Evolutionary conservation across 176 grass and related monocot species (phyloP), one percentile per base, ranked within the genome.

Genomic region (Hsuehochloa calcarea): DNA sequence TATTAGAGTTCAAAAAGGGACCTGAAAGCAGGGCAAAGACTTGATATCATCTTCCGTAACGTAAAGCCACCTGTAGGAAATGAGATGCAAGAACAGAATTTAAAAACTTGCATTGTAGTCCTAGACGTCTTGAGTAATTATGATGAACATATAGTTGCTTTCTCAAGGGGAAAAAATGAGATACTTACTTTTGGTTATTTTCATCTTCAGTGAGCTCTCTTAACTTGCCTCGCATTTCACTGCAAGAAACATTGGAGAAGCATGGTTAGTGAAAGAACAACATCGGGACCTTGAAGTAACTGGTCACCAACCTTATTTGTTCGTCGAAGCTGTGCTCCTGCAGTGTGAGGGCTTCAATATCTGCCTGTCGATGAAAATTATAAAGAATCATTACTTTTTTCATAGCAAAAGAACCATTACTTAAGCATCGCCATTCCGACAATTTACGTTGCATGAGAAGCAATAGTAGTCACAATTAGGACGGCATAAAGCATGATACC

Each of bases 31-130:
- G 51, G 92, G 90, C 65, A 93, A 87, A 40, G 84, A 86, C 80
- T 97, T 97, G 82, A 97, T 92, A 80, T 97, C 95, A 79, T 89
- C 91, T 89, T 97, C 90, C 0, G 90, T 97, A 34, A 97, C 84
- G 72, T 88, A 97, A 66, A 97, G 92, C 90, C 90, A 97, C 77
- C 95, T 97, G 64, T 27, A 44, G 65, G 65, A 60, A 87, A 60
- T 44, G 11, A 82, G 38, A 43, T 43, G 52, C 39, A 67, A 74
- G 63, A 74, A 73, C 20, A 87, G 8, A 47, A 39, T 51, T 23
- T n/a, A 83, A 70, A 83, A 70, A 82, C 7, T 39, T 61, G 12
- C 16, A 49, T 20, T 73, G 5, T 11, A 75, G 41, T 41, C 56
- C 14, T 87, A 46, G 37, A 56, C 0, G 58, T 58, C 19, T 45